These are phyloP conservation scores for Trichophyton rubrum DNA, from an alignment of 2,329 filamentous ascomycete genomes.

Conservation along the genomic window DNA sequence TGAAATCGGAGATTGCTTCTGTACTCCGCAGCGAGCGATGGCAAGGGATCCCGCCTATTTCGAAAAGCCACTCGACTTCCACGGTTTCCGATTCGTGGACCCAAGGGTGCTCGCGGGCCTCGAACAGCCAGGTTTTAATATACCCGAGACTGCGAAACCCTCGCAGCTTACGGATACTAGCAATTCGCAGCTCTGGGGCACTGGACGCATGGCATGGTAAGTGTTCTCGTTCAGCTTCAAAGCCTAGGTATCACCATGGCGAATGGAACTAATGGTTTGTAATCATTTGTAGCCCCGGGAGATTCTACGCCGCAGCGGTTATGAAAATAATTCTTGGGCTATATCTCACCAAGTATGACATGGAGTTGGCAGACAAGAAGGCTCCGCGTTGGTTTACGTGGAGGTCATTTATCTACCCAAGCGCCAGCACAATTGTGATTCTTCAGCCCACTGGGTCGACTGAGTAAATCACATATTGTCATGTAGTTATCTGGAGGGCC, in stretches of 20 bases:
- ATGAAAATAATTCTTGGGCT: neutral
- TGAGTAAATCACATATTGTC: no score
- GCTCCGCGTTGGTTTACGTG: neutral
- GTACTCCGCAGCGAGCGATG: neutral
- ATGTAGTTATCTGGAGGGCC: no score
- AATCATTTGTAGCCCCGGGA: neutral
- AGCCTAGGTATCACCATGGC: no score
- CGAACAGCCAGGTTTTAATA: neutral
- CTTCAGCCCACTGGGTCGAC: neutral
- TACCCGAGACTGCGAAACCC: neutral
- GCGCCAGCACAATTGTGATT: neutral
- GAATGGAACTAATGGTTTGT: neutral
- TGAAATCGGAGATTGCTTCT: neutral
- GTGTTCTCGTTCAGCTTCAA: neutral
- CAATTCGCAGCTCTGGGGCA: neutral
- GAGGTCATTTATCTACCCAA: neutral
- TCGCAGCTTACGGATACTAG: neutral
- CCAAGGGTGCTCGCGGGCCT: neutral
- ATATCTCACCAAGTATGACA: neutral
- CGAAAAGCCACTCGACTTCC: neutral
- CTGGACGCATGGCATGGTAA: neutral
- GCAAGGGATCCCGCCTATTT: neutral
- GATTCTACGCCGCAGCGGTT: neutral
- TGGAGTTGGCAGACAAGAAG: neutral
- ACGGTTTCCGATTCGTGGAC: neutral